A percentile compares a stretch with the other conserved stretches of the same genome.
Evolutionary conservation across 345 rosid species (phyloP).

Genomic region (Nasturtium officinale): DNA sequence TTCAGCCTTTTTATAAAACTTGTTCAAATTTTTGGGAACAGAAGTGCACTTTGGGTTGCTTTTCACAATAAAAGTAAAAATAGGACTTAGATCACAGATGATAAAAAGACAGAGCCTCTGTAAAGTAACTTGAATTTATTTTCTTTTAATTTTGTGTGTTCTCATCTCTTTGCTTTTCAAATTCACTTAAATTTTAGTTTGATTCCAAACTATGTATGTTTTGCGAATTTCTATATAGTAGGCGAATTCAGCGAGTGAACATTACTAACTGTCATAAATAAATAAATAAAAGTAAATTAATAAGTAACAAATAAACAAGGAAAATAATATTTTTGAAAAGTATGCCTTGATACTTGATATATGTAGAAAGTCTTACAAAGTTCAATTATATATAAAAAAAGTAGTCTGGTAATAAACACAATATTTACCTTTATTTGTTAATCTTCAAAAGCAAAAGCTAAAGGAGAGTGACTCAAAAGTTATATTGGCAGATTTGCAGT

Average conservation of each 20-base stretch:
- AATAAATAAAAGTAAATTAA: not conserved
- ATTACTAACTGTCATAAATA: not conserved
- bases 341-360: not conserved
- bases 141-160: not conserved
- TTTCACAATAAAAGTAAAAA: conserved; percentile 44
- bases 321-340: not conserved
- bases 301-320: not conserved
- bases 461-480: conserved; percentile 42
- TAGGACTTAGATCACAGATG: conserved; percentile 42
- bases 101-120: conserved; percentile 40
- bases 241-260: not conserved
- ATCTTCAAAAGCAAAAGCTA: conserved; percentile 39
- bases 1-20: conserved; percentile 33
- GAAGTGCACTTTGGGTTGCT: conserved; percentile 44
- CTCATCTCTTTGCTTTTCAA: conserved; percentile 20
- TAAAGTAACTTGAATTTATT: conserved; percentile 33
- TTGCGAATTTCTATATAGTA: not conserved
- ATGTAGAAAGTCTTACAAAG: conserved; percentile 11
- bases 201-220: conserved; percentile 31
- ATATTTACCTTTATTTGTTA: conserved; percentile 43
- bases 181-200: not conserved
- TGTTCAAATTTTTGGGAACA: conserved; percentile 44
- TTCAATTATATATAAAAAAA: not conserved
- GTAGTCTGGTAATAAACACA: conserved; percentile 41
- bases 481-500: conserved; percentile 42